phyloP scores from a whole-genome alignment of 371 early-diverging fungal genomes.

The Lichtheimia hyalospora region DNA sequence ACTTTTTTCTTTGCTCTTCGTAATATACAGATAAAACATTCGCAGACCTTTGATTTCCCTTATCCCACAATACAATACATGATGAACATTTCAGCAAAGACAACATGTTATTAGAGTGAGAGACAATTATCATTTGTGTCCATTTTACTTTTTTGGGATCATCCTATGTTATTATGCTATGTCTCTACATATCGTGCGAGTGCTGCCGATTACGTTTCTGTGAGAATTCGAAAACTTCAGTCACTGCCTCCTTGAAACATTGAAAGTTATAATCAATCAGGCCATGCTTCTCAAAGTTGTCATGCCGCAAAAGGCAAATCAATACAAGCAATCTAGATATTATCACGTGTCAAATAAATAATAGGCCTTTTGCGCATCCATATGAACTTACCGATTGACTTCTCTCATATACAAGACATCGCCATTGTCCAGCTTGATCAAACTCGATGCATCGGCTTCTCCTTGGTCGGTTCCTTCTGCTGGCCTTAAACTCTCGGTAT shows the following conservation, averaged over 20 bases:
- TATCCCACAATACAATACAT: background rate
- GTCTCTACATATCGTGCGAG: background rate
- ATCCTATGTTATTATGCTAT: background rate
- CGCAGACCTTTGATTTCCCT: background rate
- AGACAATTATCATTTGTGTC: no score
- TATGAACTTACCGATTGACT: conserved; percentile 62
- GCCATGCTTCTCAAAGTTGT: conserved; percentile 87
- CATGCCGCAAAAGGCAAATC: conserved; percentile 82
- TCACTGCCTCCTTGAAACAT: conserved; percentile 73
- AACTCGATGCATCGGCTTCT: conserved; percentile 45
- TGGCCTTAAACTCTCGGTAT: conserved; percentile 11
- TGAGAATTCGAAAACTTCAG: conserved; percentile 69
- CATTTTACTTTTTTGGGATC: no score
- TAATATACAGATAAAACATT: background rate
- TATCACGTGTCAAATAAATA: background rate
- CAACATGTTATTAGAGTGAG: no score
- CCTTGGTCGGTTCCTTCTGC: conserved; percentile 1
- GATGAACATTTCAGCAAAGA: background rate
- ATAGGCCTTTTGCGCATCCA: conserved; percentile 1
- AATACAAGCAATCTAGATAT: conserved; percentile 65
- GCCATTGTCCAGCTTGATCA: conserved; percentile 82
- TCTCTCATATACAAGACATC: conserved; percentile 83
- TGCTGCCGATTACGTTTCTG: conserved; percentile 45
- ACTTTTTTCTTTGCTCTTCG: conserved; percentile 2
- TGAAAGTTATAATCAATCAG: conserved; percentile 89